Percentiles rank a stretch among this genome's conserved stretches.
Conservation (phyloP, 306 rosid genomes). For the Ormosia emarginata region DNA sequence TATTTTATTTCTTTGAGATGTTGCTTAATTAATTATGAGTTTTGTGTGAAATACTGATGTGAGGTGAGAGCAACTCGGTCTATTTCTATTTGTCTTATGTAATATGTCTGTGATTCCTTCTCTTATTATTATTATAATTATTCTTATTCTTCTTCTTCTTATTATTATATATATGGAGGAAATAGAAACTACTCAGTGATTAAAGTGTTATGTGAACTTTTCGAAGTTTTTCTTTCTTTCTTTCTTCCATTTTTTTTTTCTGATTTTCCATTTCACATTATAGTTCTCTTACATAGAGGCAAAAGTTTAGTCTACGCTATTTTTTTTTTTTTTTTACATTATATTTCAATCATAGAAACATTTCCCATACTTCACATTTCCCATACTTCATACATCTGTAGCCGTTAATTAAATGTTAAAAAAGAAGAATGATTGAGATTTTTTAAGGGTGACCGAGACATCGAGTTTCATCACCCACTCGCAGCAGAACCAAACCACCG, state of each 20-base stretch:
- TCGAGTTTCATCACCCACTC: too few species aligned
- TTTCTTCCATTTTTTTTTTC: not conserved
- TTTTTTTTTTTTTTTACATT: too few species aligned
- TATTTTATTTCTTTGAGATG: not conserved
- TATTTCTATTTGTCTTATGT: not conserved
- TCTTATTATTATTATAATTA: not conserved
- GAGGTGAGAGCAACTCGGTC: not conserved
- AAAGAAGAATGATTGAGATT: too few species aligned
- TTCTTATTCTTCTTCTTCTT: not conserved
- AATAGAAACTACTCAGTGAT: not conserved
- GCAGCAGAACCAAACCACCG: too few species aligned
- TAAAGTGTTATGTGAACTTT: not conserved
- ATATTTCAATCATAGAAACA: not conserved
- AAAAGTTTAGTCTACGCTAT: too few species aligned
- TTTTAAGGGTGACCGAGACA: too few species aligned
- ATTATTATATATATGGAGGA: not conserved
- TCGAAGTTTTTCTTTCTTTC: not conserved
- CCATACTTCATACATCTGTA: too few species aligned
- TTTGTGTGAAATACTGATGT: not conserved
- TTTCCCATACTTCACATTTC: too few species aligned
- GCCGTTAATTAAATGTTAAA: too few species aligned
- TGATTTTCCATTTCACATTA: not conserved
- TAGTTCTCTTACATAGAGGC: not conserved
- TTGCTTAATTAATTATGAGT: not conserved
- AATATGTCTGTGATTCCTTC: not conserved